Evolutionary conservation across 352 stramenopile species (phyloP), one percentile per base, ranked within the genome.

Genomic region (Poterioochromonas sp.): DNA sequence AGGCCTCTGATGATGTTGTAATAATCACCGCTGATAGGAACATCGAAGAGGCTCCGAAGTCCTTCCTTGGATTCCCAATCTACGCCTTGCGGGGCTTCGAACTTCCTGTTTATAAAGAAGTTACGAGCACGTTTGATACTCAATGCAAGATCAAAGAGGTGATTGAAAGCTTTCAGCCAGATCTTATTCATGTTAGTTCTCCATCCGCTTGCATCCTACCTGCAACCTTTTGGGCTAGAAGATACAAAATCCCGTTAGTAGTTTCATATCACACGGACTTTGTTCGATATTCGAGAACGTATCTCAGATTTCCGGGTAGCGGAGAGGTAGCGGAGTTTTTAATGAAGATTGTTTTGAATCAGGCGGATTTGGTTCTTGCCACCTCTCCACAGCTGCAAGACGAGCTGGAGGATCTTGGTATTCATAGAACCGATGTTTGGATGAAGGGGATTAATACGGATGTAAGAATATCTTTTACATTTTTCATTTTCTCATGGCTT

Each of bases 201-300:
- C 89, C 71, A 22, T 63, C 88, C 65, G 83, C 80, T 2, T 83
- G 85, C 54, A 58, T 87, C 18, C 40, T 71, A 18, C 32, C 73
- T 44, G 82, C 83, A 40, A 77, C 83, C 22, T 74, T 84, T 22
- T 87, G 84, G 76, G 83, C 84, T 2, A 54, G 77, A 51, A 64
- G 77, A 37, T 79, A 83, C 44, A 69, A 80, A 5, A 51, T 86
- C 29, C 84, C 84, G 26, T 47, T 85, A 43, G 79, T 88, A 18
- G 83, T 88, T 44, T 84, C 78, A 20, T 94, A 93, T 79, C 89
- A 94, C 81, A 94, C 89, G 3, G 87, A 93, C 80, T 81, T 94
- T 0, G 86, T 89, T 3, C 74, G 86, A 11, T 94, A 94, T 80
- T 87, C 81, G 0, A 76, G 62, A 18, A 69, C 62, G 26, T 86